phyloP scores from a whole-genome alignment of 495 filamentous ascomycete species.

The Annulohypoxylon stygium region DNA sequence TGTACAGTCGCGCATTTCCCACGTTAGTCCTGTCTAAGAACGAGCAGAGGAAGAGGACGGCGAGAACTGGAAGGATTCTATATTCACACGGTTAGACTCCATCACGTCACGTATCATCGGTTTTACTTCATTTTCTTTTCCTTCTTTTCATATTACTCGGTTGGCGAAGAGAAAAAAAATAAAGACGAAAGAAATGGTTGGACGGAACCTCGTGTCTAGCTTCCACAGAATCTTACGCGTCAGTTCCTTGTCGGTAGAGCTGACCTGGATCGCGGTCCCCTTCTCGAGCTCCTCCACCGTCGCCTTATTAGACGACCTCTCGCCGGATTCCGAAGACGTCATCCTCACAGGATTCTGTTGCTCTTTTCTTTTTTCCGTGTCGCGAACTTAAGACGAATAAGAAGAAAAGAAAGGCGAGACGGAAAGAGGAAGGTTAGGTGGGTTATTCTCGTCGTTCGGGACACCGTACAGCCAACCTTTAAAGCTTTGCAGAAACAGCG shows the following conservation, averaged over 20 bases:
- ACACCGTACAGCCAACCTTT: conserved; percentile 25
- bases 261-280: conserved; percentile 33
- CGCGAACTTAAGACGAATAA: not conserved
- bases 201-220: conserved; percentile 65
- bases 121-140: not conserved
- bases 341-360: conserved; percentile 21
- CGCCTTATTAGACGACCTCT: conserved; percentile 36
- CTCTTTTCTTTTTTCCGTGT: conserved; percentile 22
- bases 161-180: conserved; percentile 2
- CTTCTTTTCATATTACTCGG: not conserved
- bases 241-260: conserved; percentile 42
- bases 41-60: conserved; percentile 63
- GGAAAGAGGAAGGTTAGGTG: conserved; percentile 21
- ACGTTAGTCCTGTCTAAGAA: conserved; percentile 87
- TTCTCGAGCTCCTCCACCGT: conserved; percentile 46
- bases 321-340: conserved; percentile 40
- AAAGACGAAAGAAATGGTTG: conserved; percentile 19
- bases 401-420: conserved; percentile 5
- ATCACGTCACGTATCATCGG: not conserved
- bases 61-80: conserved; percentile 64
- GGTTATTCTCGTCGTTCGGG: conserved; percentile 12
- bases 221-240: conserved; percentile 64
- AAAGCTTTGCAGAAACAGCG: conserved; percentile 24
- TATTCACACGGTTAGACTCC: conserved; percentile 20
- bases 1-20: conserved; percentile 85